These are phyloP conservation scores for Phlyctochytrium arcticum DNA, from an alignment of 192 early-diverging fungal genomes.

Conservation along the genomic window DNA sequence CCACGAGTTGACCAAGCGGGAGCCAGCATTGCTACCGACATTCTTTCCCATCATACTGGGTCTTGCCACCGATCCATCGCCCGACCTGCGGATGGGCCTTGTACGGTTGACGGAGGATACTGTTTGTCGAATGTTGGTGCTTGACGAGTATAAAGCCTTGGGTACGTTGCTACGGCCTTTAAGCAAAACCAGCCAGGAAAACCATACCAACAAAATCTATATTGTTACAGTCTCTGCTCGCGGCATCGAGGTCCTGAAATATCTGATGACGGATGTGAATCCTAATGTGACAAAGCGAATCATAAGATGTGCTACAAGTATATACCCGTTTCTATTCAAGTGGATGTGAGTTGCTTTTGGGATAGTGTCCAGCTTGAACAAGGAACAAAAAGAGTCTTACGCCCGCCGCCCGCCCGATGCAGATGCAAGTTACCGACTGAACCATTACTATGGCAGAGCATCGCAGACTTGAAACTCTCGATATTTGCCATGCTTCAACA, in stretches of 20 bases:
- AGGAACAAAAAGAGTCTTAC: neutral
- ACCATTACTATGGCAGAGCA: constrained; percentile 10
- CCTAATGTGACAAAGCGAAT: constrained; percentile 15
- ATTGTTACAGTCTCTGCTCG: neutral
- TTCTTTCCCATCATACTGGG: constrained; percentile 19
- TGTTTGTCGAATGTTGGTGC: constrained; percentile 8
- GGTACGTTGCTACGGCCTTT: constrained; percentile 5
- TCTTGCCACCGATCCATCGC: constrained; percentile 14
- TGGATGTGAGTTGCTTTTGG: constrained; percentile 22
- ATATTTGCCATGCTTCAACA: constrained; percentile 11
- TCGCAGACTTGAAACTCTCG: constrained; percentile 15
- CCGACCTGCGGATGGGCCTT: constrained; percentile 14
- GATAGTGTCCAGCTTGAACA: neutral
- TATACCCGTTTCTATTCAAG: constrained; percentile 27
- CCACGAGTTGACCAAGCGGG: constrained; percentile 13
- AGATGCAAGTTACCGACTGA: constrained; percentile 16
- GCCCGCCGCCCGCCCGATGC: neutral
- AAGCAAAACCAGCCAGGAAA: neutral
- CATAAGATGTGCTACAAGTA: constrained; percentile 17
- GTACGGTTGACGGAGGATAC: constrained; percentile 18
- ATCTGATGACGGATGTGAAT: constrained; percentile 18
- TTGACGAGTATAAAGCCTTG: constrained; percentile 9
- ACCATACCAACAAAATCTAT: neutral
- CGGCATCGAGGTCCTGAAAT: constrained; percentile 13
- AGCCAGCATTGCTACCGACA: constrained; percentile 8